These are phyloP conservation scores for Naegleria fowleri DNA, from an alignment of 208 protist genomes.

Conservation along the genomic window DNA sequence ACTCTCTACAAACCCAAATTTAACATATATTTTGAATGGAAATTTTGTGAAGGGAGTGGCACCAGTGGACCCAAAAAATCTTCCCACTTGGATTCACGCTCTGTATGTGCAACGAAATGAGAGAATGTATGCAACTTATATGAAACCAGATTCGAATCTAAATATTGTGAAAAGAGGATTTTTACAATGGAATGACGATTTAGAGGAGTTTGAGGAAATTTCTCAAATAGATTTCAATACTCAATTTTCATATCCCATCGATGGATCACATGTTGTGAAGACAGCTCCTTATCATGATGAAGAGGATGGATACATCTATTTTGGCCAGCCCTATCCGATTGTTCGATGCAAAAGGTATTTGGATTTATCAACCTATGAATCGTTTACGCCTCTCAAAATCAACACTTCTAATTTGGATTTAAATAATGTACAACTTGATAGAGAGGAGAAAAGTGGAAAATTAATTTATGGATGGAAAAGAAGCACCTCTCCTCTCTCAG, in stretches of 20 bases:
- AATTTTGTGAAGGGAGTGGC: constrained; percentile 11
- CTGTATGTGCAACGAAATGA: background rate
- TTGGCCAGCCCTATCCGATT: background rate
- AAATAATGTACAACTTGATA: background rate
- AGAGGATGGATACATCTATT: background rate
- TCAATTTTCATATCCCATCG: background rate
- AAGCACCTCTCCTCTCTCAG: background rate
- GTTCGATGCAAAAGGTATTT: background rate
- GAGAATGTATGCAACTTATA: background rate
- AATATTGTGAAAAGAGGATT: background rate
- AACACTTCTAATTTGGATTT: background rate
- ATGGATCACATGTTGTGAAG: background rate
- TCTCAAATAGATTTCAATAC: background rate
- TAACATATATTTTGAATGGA: background rate
- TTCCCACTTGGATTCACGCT: constrained; percentile 11
- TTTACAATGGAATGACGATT: background rate
- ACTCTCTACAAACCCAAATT: background rate
- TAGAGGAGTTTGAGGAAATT: background rate
- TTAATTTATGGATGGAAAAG: background rate
- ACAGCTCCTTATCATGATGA: background rate
- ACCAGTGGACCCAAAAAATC: background rate
- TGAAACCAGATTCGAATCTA: background rate
- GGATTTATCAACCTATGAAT: background rate
- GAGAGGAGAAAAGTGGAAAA: background rate
- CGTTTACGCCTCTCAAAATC: background rate